Evolutionary conservation across 2,329 filamentous ascomycete species (phyloP), one percentile per base, ranked within the genome.

Genomic region (Aureobasidium sp.): DNA sequence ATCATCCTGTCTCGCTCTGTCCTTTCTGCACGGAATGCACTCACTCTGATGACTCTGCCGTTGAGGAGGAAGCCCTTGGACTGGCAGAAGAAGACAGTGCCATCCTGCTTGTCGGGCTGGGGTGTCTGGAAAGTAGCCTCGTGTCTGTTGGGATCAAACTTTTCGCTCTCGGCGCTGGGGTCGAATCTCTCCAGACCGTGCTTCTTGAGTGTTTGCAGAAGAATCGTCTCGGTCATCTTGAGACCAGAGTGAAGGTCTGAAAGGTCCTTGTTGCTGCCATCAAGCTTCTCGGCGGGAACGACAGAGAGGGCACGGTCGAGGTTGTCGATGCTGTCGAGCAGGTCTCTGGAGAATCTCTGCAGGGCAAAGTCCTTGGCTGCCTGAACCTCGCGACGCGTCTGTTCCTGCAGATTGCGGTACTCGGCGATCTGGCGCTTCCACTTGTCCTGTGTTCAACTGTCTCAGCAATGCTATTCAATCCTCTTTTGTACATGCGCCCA

Each of bases 371-470:
- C 88, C 63, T 85, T 85, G 17, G 91, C 88, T 17, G 80, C 74
- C 71, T 93, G 88, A 69, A 94, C 85, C 62, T 98, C 93, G 66
- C 93, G 89, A 70, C 85, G 81, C 38, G 89, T 95, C 66, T 93
- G 88, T 66, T 96, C 89, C 76, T 97, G 91, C 48, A 98, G 86
- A 75, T 97, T 98, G 69, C 89, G 89, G 81, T 94, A 97, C 65
- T 98, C 93, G 73, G 93, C 93, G 59, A 97, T 84, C 53, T 87
- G 86, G 68, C 93, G 91, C 59, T 96, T 81, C 72, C 90, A 94
- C 76, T 90, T 93, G 74, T 97, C 93, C 93, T 97, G 61, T 35
- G 16, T 10, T 24, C 27, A 12, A 24, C 6, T 38, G 38, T 49
- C 42, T 56, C 40, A 56, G 56, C 17, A 51, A 24, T 45, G 27